phyloP scores from a whole-genome alignment of 805 yeast genomes.

The Schwanniomyces sp. region DNA sequence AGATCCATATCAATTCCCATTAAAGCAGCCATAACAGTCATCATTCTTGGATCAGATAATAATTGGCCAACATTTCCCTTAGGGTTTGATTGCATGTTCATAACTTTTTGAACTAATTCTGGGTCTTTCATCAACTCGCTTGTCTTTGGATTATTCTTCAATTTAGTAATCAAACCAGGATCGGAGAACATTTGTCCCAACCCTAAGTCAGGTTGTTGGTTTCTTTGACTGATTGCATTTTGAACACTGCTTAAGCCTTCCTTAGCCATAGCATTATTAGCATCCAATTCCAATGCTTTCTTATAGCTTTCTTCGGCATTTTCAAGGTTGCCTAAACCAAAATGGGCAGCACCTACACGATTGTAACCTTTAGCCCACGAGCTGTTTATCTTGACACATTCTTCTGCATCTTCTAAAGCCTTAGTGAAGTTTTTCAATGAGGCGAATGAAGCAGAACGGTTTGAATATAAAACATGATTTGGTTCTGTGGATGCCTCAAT shows the following conservation, averaged over 20 bases:
- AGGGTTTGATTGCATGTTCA: slow-evolving; percentile 67
- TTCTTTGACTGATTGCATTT: slow-evolving; percentile 53
- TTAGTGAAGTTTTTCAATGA: slow-evolving; percentile 69
- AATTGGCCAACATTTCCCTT: slow-evolving; percentile 68
- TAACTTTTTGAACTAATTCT: slow-evolving; percentile 67
- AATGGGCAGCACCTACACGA: slow-evolving; percentile 90
- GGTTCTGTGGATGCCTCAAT: slow-evolving; percentile 79
- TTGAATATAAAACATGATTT: slow-evolving; percentile 90
- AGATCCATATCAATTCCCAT: slow-evolving; percentile 76
- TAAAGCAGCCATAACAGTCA: slow-evolving; percentile 83
- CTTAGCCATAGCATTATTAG: slow-evolving; percentile 81
- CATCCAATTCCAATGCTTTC: slow-evolving; percentile 79
- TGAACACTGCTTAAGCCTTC: slow-evolving; percentile 75
- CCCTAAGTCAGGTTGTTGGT: slow-evolving; percentile 68
- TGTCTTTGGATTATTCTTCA: slow-evolving; percentile 83
- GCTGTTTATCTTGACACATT: slow-evolving; percentile 77
- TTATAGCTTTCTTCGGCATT: slow-evolving; percentile 71
- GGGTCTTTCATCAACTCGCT: slow-evolving; percentile 88
- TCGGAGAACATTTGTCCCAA: slow-evolving; percentile 76
- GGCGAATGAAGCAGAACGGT: slow-evolving; percentile 90
- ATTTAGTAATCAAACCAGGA: slow-evolving; percentile 73
- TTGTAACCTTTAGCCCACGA: slow-evolving; percentile 95
- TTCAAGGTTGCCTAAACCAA: slow-evolving; percentile 79
- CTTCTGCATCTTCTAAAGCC: slow-evolving; percentile 83
- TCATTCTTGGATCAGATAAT: slow-evolving; percentile 78